Conservation (phyloP, 2,329 filamentous ascomycete genomes). For the Epichloe brachyelytri region DNA sequence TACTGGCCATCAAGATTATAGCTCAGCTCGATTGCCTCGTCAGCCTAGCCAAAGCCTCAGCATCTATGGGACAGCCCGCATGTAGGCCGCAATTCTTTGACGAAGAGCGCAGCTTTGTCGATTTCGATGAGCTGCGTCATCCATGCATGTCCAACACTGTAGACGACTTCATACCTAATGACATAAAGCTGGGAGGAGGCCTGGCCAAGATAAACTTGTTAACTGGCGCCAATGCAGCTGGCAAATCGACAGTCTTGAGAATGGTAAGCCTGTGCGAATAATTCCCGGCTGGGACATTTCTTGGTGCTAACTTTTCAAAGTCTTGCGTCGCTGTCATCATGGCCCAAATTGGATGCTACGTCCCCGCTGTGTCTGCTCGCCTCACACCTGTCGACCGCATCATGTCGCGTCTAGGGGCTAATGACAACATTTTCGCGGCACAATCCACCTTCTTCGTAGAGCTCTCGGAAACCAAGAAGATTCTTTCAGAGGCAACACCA, state of each 20-base stretch:
- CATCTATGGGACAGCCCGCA: constrained; percentile 69
- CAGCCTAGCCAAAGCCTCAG: constrained; percentile 79
- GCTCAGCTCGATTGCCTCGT: constrained; percentile 92
- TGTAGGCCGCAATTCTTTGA: constrained; percentile 85
- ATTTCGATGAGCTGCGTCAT: constrained; percentile 85
- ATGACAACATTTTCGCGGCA: constrained; percentile 97
- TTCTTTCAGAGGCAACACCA: constrained; percentile 83
- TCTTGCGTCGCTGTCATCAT: constrained; percentile 95
- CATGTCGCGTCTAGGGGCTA: constrained; percentile 94
- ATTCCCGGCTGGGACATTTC: background rate
- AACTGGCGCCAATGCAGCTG: constrained; percentile 92
- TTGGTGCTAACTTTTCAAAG: constrained; percentile 25
- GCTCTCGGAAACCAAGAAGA: constrained; percentile 95
- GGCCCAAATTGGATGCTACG: constrained; percentile 88
- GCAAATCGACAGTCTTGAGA: constrained; percentile 89
- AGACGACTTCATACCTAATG: constrained; percentile 92
- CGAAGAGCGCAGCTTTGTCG: constrained; percentile 70
- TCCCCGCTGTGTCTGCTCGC: constrained; percentile 69
- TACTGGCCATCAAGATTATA: constrained; percentile 78
- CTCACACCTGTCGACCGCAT: constrained; percentile 91
- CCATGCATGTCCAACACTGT: constrained; percentile 87
- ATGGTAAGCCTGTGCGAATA: constrained; percentile 50
- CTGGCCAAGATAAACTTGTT: constrained; percentile 76
- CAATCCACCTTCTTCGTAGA: constrained; percentile 99
- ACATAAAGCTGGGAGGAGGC: constrained; percentile 73